Percentiles rank a stretch among this genome's conserved stretches.
These are phyloP conservation scores for Cyberlindnera americana DNA, from an alignment of 805 yeast genomes.

Conservation along the genomic window DNA sequence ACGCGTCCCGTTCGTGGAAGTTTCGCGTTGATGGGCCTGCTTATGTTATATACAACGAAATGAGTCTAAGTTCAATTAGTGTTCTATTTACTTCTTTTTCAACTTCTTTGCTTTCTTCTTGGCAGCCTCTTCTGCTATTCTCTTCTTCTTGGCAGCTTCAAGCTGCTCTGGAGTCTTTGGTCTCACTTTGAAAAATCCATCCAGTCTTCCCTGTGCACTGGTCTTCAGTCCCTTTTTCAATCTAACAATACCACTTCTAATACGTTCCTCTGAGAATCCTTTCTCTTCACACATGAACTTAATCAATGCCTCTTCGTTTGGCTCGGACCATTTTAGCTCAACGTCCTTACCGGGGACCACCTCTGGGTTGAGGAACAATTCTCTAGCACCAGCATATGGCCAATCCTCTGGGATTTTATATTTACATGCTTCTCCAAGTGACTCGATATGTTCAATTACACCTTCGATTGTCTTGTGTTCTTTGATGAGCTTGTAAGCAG, in stretches of 20 bases:
- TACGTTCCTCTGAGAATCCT: slow-evolving; percentile 91
- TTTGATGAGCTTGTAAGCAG: slow-evolving; percentile 82
- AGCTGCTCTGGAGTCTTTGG: slow-evolving; percentile 48
- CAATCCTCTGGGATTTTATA: slow-evolving; percentile 89
- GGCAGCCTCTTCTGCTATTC: slow-evolving; percentile 27
- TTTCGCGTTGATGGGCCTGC: slow-evolving; percentile 2
- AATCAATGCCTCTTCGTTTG: slow-evolving; percentile 79
- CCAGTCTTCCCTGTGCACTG: slow-evolving; percentile 88
- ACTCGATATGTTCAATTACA: slow-evolving; percentile 63
- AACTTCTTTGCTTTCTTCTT: slow-evolving; percentile 26
- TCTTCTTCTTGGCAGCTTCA: slow-evolving; percentile 28
- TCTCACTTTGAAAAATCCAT: slow-evolving; percentile 80
- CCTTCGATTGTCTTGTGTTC: slow-evolving; percentile 82
- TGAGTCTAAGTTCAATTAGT: no score
- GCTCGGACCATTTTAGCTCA: slow-evolving; percentile 81
- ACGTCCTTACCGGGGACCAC: slow-evolving; percentile 59
- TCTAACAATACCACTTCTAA: slow-evolving; percentile 81
- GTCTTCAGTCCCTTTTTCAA: slow-evolving; percentile 78
- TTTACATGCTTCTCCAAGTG: slow-evolving; percentile 55
- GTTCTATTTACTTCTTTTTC: slow-evolving; percentile 21
- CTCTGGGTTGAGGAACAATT: slow-evolving; percentile 80
- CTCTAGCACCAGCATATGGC: slow-evolving; percentile 88
- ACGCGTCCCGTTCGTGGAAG: slow-evolving; percentile 1
- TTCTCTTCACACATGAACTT: slow-evolving; percentile 82
- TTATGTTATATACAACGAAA: no score